Evolutionary conservation across 805 yeast genomes (phyloP), one percentile per base, ranked within the genome.

Genomic region (Clavispora santaluciae): DNA sequence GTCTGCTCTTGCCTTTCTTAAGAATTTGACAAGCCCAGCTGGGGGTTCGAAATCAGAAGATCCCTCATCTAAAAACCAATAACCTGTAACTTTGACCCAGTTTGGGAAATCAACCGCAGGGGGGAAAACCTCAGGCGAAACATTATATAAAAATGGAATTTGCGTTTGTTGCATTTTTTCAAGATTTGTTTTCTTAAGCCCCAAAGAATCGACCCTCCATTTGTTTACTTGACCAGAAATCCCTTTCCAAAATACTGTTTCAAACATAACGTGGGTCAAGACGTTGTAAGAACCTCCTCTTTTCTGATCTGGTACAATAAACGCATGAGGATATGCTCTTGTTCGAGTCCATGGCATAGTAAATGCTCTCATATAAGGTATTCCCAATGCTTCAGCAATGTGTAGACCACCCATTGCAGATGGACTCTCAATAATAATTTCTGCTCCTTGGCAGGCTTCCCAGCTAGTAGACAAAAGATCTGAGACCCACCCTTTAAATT

Each of bases 321-420:
- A 89, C 0, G 98, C 97, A 68, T 91, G 97, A 1, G 97, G 97
- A 57, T 91, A 91, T 0, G 96, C 95, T 50, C 95, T 73, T 1
- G 98, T 90, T 45, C 95, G 67, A 0, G 97, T 87, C 98, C 98
- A 91, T 0, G 98, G 98, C 98, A 91, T 91, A 0, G 98, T 91
- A 58, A 91, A 91, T 0, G 97, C 97, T 53, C 97, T 72, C 68
- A 86, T 85, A 58, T 91, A 91, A 0, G 98, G 95, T 42, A 91
- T 84, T 16, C 80, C 78, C 43, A 91, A 63, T 1, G 95, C 95
- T 59, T 91, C 98, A 3, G 98, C 96, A 42, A 91, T 86, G 54
- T 91, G 98, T 35, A 90, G 77, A 8, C 98, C 98, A 12, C 85
- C 90, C 90, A 91, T 89, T 0, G 96, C 91, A 1, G 95, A 84